Evolutionary conservation across 225 moss, liverwort and hornwort genomes (phyloP).

Genomic region (Pleurozium schreberi): DNA sequence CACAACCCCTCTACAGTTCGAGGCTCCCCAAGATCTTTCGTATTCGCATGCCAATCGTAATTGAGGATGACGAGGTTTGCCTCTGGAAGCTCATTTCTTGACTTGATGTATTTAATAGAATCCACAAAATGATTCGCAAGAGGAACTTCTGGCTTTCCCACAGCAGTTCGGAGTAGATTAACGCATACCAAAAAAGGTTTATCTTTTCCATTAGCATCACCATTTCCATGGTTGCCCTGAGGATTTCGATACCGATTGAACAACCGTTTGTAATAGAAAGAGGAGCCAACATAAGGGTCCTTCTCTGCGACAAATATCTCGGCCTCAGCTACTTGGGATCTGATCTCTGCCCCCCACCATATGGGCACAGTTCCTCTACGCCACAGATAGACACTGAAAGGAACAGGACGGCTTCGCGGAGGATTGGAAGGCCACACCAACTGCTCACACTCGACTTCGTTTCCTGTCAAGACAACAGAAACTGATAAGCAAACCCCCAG

Average conservation of each 20-base stretch:
- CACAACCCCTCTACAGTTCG: constrained; percentile 76
- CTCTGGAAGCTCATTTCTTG: constrained; percentile 67
- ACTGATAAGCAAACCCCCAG: neutral
- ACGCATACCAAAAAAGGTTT: constrained; percentile 63
- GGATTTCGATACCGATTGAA: constrained; percentile 46
- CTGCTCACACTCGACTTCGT: constrained; percentile 99
- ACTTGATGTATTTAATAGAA: constrained; percentile 52
- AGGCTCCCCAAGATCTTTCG: constrained; percentile 80
- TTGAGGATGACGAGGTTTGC: constrained; percentile 54
- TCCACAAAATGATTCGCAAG: constrained; percentile 58
- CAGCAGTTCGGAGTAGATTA: constrained; percentile 73
- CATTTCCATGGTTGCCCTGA: neutral
- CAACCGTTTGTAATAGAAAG: constrained; percentile 68
- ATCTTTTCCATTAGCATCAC: constrained; percentile 5
- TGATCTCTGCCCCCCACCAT: constrained; percentile 99
- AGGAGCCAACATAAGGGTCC: constrained; percentile 69
- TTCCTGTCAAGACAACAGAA: constrained; percentile 45
- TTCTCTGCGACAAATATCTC: constrained; percentile 84
- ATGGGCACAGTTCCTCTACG: constrained; percentile 99
- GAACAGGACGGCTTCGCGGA: constrained; percentile 49
- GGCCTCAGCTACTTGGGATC: constrained; percentile 87
- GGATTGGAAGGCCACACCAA: constrained; percentile 83
- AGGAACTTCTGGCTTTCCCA: constrained; percentile 73
- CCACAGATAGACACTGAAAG: constrained; percentile 88
- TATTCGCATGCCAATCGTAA: constrained; percentile 98